Evolutionary conservation across 192 early-diverging fungal species (phyloP).

Genomic region (Martensiomyces pterosporus): DNA sequence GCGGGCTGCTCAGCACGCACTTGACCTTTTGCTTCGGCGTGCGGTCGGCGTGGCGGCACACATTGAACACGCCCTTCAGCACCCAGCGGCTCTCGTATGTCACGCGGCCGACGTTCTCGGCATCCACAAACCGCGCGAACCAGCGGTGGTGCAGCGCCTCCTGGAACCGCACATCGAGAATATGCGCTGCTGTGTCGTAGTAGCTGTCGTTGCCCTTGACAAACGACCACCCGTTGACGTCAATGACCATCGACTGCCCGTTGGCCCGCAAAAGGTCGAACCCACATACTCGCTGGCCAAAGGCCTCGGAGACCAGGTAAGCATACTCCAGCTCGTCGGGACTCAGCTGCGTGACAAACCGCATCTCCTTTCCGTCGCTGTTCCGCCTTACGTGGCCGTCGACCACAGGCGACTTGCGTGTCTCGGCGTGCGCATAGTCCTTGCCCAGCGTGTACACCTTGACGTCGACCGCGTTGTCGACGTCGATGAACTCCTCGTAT

Average conservation of each 20-base stretch:
- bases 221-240: conserved; percentile 99
- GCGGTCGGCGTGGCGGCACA: conserved; percentile 91
- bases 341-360: conserved; percentile 83
- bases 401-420: conserved; percentile 93
- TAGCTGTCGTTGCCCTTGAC: conserved; percentile 95
- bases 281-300: conserved; percentile 94
- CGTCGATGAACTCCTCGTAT: conserved; percentile 93
- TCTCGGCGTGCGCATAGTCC: conserved; percentile 90
- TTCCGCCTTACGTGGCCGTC: conserved; percentile 94
- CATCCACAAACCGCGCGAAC: conserved; percentile 55
- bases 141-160: conserved; percentile 59
- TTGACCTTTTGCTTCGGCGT: conserved; percentile 99
- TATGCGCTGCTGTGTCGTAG: conserved; percentile 77
- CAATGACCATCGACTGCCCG: conserved; percentile 84
- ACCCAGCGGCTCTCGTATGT: conserved; percentile 80
- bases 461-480: conserved; percentile 94
- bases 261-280: conserved; percentile 86
- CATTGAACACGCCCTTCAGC: conserved; percentile 88
- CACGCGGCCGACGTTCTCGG: conserved; percentile 41
- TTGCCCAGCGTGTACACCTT: conserved; percentile 96
- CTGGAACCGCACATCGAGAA: conserved; percentile 75
- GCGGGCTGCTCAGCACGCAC: conserved; percentile 67
- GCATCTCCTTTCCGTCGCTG: conserved; percentile 95
- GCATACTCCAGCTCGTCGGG: conserved; percentile 77
- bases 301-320: conserved; percentile 64